A percentile compares a stretch with the other conserved stretches of the same genome.
Conservation (phyloP, 805 yeast genomes). For the Saturnispora silvae region DNA sequence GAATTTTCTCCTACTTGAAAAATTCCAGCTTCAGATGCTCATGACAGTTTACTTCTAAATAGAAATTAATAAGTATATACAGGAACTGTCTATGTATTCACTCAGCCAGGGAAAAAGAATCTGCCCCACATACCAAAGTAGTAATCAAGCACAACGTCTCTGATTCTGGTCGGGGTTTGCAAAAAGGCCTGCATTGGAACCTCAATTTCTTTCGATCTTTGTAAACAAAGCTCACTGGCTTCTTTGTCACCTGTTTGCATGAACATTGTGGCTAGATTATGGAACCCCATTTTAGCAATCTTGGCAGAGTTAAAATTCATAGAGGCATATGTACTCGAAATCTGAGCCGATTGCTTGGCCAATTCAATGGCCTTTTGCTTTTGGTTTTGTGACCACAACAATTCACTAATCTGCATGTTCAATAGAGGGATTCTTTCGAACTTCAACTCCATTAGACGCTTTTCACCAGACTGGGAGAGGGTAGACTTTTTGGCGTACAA, state of each 20-base stretch:
- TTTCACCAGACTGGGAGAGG: slow-evolving; percentile 12
- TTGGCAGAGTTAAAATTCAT: slow-evolving; percentile 29
- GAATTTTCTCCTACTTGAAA: no score
- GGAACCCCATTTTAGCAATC: slow-evolving; percentile 28
- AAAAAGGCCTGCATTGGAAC: slow-evolving; percentile 24
- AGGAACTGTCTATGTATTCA: no score
- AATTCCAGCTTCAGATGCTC: no score
- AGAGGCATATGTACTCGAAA: slow-evolving; percentile 22
- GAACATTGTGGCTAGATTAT: slow-evolving; percentile 28
- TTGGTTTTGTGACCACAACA: slow-evolving; percentile 29
- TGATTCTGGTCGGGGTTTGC: slow-evolving; percentile 15
- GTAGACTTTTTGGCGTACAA: slow-evolving; percentile 11
- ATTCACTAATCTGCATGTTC: slow-evolving; percentile 33
- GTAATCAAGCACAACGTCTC: slow-evolving; percentile 25
- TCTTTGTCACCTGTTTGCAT: slow-evolving; percentile 21
- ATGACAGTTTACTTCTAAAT: no score
- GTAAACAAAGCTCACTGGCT: slow-evolving; percentile 18
- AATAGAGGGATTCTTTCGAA: slow-evolving; percentile 28
- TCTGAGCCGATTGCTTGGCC: slow-evolving; percentile 30
- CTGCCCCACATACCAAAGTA: slow-evolving; percentile 29
- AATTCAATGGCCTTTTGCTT: slow-evolving; percentile 29
- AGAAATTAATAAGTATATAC: no score
- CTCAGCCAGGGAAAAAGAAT: slow-evolving; percentile 23
- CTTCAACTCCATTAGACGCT: slow-evolving; percentile 19
- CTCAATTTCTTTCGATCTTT: slow-evolving; percentile 21